phyloP scores from a whole-genome alignment of 176 grass and related monocot genomes.

The Oryza meyeriana region DNA sequence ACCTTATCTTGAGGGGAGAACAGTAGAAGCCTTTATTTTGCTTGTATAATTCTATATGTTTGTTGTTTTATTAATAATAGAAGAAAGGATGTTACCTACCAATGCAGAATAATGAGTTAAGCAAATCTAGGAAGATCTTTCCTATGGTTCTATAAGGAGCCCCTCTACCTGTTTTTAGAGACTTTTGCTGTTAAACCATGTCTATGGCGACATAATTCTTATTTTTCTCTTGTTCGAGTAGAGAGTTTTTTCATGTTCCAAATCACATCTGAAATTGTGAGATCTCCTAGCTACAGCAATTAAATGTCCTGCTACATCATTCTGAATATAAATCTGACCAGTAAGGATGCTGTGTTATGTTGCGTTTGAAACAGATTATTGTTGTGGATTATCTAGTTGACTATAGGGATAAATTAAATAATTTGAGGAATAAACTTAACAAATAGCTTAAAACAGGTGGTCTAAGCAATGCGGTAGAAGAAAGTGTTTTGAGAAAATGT shows the following conservation, averaged over 20 bases:
- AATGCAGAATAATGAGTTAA: slow-evolving; percentile 4
- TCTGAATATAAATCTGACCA: slow-evolving; percentile 3
- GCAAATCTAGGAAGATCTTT: not conserved
- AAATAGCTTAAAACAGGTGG: too few relatives aligned
- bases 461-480: too few relatives aligned
- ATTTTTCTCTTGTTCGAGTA: slow-evolving; percentile 8
- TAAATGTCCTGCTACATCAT: slow-evolving; percentile 8
- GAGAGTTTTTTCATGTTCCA: not conserved
- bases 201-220: not conserved
- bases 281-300: not conserved
- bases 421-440: too few relatives aligned
- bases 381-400: too few relatives aligned
- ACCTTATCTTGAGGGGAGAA: not conserved
- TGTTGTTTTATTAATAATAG: not conserved
- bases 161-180: not conserved
- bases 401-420: too few relatives aligned
- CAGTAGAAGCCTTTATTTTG: not conserved
- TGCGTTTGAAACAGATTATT: too few relatives aligned
- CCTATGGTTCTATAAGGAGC: slow-evolving; percentile 10
- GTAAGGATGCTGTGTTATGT: not conserved
- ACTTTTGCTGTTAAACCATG: slow-evolving; percentile 13
- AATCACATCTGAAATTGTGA: not conserved
- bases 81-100: not conserved
- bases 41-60: not conserved
- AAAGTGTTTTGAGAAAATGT: too few relatives aligned